Conservation (phyloP, 1,284 basidiomycete genomes). For the Caloboletus firmus region DNA sequence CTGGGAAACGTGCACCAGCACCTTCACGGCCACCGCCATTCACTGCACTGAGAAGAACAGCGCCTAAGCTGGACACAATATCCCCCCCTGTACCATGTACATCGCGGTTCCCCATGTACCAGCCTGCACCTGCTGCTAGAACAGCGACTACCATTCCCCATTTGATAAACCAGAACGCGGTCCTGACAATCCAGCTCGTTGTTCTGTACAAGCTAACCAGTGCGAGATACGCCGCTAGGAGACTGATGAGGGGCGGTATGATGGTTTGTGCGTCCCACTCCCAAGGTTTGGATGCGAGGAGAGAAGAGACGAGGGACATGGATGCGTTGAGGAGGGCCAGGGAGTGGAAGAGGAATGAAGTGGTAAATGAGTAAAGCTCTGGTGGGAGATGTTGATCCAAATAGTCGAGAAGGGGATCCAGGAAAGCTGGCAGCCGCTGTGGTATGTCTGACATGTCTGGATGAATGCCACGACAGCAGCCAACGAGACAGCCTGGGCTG, state of each 20-base stretch:
- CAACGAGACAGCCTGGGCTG: constrained; percentile 16
- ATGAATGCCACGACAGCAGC: constrained; percentile 22
- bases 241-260: constrained; percentile 69
- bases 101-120: constrained; percentile 45
- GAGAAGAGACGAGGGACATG: constrained; percentile 45
- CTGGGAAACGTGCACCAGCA: constrained; percentile 32
- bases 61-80: constrained; percentile 42
- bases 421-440: constrained; percentile 32
- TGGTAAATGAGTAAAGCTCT: constrained; percentile 51
- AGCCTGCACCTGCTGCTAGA: constrained; percentile 52
- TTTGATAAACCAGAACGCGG: constrained; percentile 66
- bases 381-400: constrained; percentile 55
- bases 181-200: constrained; percentile 68
- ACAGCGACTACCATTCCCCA: constrained; percentile 64
- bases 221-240: constrained; percentile 71
- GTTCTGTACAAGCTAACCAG: constrained; percentile 73
- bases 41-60: constrained; percentile 45
- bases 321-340: constrained; percentile 53
- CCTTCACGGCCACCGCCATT: constrained; percentile 41
- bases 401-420: constrained; percentile 57
- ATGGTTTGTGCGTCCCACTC: constrained; percentile 67
- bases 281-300: constrained; percentile 51
- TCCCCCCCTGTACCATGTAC: constrained; percentile 38
- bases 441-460: constrained; percentile 28
- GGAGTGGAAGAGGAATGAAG: constrained; percentile 52